Evolutionary conservation across 345 rosid genomes (phyloP), one percentile per base, ranked within the genome.

Genomic region (Gossypium ekmanianum): DNA sequence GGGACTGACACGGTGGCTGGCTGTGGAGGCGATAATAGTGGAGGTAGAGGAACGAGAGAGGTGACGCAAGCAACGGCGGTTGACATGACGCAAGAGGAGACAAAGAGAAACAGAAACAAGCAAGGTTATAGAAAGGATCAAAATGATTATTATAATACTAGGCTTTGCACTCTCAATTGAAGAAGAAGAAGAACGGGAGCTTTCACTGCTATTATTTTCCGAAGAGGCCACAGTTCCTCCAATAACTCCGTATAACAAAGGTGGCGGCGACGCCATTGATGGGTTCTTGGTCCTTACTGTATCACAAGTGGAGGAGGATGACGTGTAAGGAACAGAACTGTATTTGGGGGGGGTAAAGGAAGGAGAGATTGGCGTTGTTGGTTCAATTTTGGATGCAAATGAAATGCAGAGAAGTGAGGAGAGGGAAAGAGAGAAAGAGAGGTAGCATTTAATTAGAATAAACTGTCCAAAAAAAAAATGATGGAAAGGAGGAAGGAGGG

Each of bases 31-130:
- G 22, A 75, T 14, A 29, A 68, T 41, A 50, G 87, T 16, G 7
- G 81, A 1, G 9, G 77, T 52, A 22, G 83, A n/a, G 55, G 75
- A 55, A 2, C 81, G 64, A 17, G 88, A 81, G 26, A 68, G 81
- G 66, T 82, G 87, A 17, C 79, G 84, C 68, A 86, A 81, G 43
- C 80, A 80, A 16, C 86, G 86, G 47, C 92, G 94, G 82, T 86
- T 88, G 78, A 88, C 87, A 64, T 84, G 87, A 2, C 97, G 93
- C 78, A 90, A 89, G 81, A 94, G 83, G 51, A 92, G 87, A 47
- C 91, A 92, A 72, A 92, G 84, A 16, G 84, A 87, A 74, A 91
- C 66, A n/a, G 97, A 89, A 64, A 89, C 80, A 44, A 90, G 73
- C 27, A 91, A 72, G 10, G 90, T 87, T 22, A 84, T 75, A 59